Evolutionary conservation across 768 basidiomycete species (phyloP).

Genomic region (Suillus plorans): DNA sequence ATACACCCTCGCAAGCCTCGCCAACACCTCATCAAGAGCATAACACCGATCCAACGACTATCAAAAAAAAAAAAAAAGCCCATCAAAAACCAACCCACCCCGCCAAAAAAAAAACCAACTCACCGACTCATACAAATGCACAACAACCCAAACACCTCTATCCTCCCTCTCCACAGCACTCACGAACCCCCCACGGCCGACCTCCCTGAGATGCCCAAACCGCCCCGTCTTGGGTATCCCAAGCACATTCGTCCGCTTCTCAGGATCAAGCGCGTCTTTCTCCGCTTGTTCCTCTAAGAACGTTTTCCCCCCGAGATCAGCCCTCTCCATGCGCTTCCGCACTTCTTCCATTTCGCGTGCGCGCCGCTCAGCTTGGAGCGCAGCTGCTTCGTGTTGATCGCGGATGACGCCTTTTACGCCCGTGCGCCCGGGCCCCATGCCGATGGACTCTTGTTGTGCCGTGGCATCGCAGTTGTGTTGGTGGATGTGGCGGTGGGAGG

Average conservation of each 20-base stretch:
- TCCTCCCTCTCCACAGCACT: constrained; percentile 74
- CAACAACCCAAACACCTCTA: constrained; percentile 72
- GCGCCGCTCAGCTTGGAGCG: constrained; percentile 51
- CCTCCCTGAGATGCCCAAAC: constrained; percentile 82
- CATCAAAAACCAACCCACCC: constrained; percentile 3
- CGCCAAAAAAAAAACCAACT: constrained; percentile 22
- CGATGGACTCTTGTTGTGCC: constrained; percentile 56
- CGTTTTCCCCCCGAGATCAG: constrained; percentile 65
- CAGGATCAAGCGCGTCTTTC: constrained; percentile 46
- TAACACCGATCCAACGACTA: constrained; percentile 80
- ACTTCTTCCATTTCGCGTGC: constrained; percentile 52
- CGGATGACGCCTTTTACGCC: constrained; percentile 89
- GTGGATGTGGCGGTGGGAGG: constrained; percentile 27
- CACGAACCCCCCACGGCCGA: constrained; percentile 72
- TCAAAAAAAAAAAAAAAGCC: neutral
- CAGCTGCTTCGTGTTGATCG: constrained; percentile 70
- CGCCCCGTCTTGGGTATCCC: constrained; percentile 51
- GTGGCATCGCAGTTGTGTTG: too few species aligned
- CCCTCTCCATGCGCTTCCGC: constrained; percentile 61
- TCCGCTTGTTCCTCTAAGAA: constrained; percentile 76
- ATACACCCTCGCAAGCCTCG: constrained; percentile 66
- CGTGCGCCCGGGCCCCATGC: constrained; percentile 84
- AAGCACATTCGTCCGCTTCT: constrained; percentile 43
- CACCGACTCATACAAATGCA: constrained; percentile 83
- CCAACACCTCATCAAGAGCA: constrained; percentile 62